Evolutionary conservation across 2,329 filamentous ascomycete species (phyloP).

Genomic region (Malbranchea zuffiana): DNA sequence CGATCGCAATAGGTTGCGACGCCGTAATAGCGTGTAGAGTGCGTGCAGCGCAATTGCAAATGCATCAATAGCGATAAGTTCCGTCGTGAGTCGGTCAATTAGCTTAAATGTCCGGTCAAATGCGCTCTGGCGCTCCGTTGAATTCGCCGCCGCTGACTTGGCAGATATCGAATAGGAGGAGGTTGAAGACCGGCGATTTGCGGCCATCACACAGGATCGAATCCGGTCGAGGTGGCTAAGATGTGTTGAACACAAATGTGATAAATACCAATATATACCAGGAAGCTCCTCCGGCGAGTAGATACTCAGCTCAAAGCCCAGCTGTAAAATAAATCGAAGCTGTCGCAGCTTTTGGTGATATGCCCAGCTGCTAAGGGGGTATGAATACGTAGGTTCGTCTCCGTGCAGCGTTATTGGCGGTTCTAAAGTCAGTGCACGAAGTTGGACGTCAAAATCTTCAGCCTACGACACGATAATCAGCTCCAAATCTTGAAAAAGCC

Average conservation of each 20-base stretch:
- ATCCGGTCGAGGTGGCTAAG: slow-evolving; percentile 63
- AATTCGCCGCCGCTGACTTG: slow-evolving; percentile 9
- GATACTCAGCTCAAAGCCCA: slow-evolving; percentile 87
- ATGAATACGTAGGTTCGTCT: slow-evolving; percentile 51
- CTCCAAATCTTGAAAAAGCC: neutral
- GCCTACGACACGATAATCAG: slow-evolving; percentile 25
- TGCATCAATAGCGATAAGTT: slow-evolving; percentile 51
- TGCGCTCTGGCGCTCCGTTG: slow-evolving; percentile 22
- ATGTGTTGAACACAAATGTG: slow-evolving; percentile 59
- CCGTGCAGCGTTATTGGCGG: slow-evolving; percentile 44
- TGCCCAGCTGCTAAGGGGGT: slow-evolving; percentile 75
- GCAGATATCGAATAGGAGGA: slow-evolving; percentile 13
- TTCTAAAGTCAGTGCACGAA: slow-evolving; percentile 53
- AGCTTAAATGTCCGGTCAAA: slow-evolving; percentile 38
- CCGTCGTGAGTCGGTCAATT: slow-evolving; percentile 51
- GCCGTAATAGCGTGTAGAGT: slow-evolving; percentile 56
- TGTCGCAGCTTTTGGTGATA: slow-evolving; percentile 83
- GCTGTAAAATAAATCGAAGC: slow-evolving; percentile 76
- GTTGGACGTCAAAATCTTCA: slow-evolving; percentile 60
- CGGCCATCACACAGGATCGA: slow-evolving; percentile 48
- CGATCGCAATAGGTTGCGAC: slow-evolving; percentile 40
- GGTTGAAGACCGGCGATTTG: slow-evolving; percentile 21
- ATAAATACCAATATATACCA: slow-evolving; percentile 85
- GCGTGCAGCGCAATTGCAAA: slow-evolving; percentile 43
- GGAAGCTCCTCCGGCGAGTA: slow-evolving; percentile 77